Percentiles rank a stretch among this genome's conserved stretches.
phyloP scores from a whole-genome alignment of 2,329 filamentous ascomycete genomes.

The Colletotrichum phormii region DNA sequence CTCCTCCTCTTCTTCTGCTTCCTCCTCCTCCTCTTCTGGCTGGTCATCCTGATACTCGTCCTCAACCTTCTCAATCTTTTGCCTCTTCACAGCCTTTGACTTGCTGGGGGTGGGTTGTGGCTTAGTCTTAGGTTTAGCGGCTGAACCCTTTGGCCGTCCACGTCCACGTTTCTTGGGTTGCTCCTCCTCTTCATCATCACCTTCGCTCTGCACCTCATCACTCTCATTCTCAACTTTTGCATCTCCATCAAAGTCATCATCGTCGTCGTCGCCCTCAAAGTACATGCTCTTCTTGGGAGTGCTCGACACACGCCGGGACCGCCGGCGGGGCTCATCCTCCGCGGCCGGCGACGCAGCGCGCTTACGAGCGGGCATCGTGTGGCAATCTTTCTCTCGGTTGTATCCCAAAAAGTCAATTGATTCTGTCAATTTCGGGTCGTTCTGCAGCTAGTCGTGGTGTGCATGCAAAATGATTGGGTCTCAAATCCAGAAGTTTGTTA shows the following conservation, averaged over 20 bases:
- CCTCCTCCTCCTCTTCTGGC: constrained; percentile 31
- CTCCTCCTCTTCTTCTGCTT: constrained; percentile 33
- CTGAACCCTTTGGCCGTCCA: constrained; percentile 30
- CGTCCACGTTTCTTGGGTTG: constrained; percentile 28
- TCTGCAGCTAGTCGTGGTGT: background rate
- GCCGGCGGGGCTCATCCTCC: constrained; percentile 52
- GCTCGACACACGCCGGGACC: constrained; percentile 59
- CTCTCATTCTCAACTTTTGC: constrained; percentile 8
- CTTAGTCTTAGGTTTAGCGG: constrained; percentile 18
- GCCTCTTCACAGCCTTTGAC: constrained; percentile 37
- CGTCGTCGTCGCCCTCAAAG: constrained; percentile 55
- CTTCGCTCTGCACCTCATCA: constrained; percentile 36
- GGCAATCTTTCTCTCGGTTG: too few relatives aligned
- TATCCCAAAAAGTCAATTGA: background rate
- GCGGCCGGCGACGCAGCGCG: constrained; percentile 45
- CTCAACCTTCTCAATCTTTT: constrained; percentile 40
- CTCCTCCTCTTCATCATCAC: constrained; percentile 35
- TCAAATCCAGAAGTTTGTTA: background rate
- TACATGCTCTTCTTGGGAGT: constrained; percentile 63
- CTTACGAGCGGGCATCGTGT: constrained; percentile 55
- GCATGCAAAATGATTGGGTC: background rate
- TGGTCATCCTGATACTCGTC: constrained; percentile 32
- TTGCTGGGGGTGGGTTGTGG: constrained; percentile 40
- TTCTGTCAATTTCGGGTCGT: background rate
- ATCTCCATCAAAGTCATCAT: constrained; percentile 25